Evolutionary conservation across 2,329 filamentous ascomycete genomes (phyloP), one percentile per base, ranked within the genome.

Genomic region (Neobulgaria alba): DNA sequence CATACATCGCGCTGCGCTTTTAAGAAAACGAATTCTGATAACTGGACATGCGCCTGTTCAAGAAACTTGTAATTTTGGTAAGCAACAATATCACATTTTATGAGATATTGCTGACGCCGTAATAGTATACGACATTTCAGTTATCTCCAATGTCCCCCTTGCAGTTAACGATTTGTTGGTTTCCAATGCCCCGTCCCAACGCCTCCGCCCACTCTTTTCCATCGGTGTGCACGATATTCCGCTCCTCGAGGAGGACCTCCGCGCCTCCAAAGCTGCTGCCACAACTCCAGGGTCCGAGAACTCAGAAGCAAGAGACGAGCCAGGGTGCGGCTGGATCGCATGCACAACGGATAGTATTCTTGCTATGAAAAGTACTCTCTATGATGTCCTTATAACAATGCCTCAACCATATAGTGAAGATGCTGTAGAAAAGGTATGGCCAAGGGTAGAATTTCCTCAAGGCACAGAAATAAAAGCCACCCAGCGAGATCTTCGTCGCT

Each of bases 341-440:
- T 95, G 89, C 62, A 95, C 90, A 3, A 96, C 90, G 2, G 92
- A 98, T 64, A 90, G 85, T 57, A 92, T 98, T 43, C 72, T 98
- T 10, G 79, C 78, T 34, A 83, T 86, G 62, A 96, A 96, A 65
- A 76, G 80, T 37, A 75, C 83, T 2, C 74, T 98, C 2, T 96
- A 88, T 70, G 92, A 98, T 59, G 72, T 95, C 53, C 73, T 95
- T 29, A 81, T 96, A 45, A 86, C 85, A 39, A 74, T 96, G 57
- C 86, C 88, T 1, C 72, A 78, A 1, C 61, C 72, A 4, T 68
- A 81, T 52, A 64, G 75, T 3, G 66, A 74, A 39, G 66, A 77
- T 33, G 73, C 73, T 5, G 67, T 70, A 18, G 69, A 75, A 50
- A 79, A 72, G 51, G 65, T 73, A 14, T 95, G 88, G 80, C 90